Conservation (phyloP, 345 rosid species). For the Melastoma malabathricum region DNA sequence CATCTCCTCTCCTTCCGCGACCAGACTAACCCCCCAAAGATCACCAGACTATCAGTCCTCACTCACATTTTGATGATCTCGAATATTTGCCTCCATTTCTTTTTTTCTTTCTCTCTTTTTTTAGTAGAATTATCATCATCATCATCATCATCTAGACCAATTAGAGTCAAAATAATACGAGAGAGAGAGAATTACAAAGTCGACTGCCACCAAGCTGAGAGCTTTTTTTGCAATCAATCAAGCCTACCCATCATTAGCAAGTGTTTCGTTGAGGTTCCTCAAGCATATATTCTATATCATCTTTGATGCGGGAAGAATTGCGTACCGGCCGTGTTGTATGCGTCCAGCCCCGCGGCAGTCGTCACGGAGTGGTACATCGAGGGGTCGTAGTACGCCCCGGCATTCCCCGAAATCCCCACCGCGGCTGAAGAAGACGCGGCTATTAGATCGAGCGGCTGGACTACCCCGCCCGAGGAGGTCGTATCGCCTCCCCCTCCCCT, state of each 20-base stretch:
- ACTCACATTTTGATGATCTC: no score
- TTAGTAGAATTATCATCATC: no score
- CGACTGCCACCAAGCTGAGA: no score
- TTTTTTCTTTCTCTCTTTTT: no score
- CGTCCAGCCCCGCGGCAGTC: neutral
- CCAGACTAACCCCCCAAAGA: no score
- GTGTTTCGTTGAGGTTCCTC: neutral
- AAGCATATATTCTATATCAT: neutral
- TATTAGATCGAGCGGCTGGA: conserved; percentile 9
- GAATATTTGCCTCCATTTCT: no score
- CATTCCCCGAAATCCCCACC: conserved; percentile 2
- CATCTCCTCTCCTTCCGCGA: no score
- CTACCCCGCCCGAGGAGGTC: conserved; percentile 10
- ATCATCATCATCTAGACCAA: no score
- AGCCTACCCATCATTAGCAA: neutral
- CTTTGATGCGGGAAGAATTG: conserved; percentile 14
- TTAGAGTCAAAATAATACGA: no score
- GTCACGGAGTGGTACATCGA: conserved; percentile 11
- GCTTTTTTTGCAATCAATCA: no score
- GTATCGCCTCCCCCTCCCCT: conserved; percentile 3
- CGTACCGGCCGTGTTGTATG: conserved; percentile 16
- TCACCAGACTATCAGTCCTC: no score
- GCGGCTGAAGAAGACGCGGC: conserved; percentile 7
- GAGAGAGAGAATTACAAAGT: no score
- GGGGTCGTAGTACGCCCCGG: conserved; percentile 14